Evolutionary conservation across 2,329 filamentous ascomycete species (phyloP).

Genomic region (Acarospora socialis): DNA sequence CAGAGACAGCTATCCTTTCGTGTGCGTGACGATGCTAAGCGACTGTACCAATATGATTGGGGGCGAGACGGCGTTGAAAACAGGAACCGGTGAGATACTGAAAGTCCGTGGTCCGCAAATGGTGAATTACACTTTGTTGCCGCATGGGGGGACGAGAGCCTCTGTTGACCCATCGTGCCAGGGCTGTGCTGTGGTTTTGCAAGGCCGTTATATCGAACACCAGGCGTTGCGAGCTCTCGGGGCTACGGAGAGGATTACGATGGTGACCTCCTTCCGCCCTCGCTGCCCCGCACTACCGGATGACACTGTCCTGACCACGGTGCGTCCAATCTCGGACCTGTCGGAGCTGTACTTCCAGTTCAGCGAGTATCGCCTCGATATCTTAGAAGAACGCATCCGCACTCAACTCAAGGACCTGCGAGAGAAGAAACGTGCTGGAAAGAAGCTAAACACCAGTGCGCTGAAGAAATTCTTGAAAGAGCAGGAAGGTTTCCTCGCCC

Average conservation of each 20-base stretch:
- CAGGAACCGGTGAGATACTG: constrained; percentile 37
- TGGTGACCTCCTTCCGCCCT: constrained; percentile 53
- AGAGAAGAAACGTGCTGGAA: constrained; percentile 15
- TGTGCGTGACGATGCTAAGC: constrained; percentile 55
- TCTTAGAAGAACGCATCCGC: constrained; percentile 44
- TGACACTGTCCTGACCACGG: constrained; percentile 46
- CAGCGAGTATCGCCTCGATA: constrained; percentile 47
- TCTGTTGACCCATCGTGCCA: constrained; percentile 17
- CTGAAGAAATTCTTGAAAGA: constrained; percentile 20
- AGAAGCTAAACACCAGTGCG: constrained; percentile 11
- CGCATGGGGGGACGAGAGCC: constrained; percentile 8
- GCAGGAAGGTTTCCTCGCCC: constrained; percentile 21
- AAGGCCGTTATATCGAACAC: constrained; percentile 54
- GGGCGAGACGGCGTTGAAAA: constrained; percentile 49
- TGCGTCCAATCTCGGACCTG: constrained; percentile 44
- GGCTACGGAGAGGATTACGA: constrained; percentile 46
- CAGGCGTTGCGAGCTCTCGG: constrained; percentile 46
- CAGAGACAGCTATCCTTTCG: constrained; percentile 51
- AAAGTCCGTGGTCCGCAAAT: constrained; percentile 47
- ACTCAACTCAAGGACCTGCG: constrained; percentile 30
- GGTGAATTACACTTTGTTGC: constrained; percentile 26
- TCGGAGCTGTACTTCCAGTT: constrained; percentile 47
- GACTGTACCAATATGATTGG: constrained; percentile 50
- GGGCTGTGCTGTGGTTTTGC: constrained; percentile 50
- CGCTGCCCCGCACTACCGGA: constrained; percentile 40